Evolutionary conservation across 371 early-diverging fungal genomes (phyloP), one percentile per base, ranked within the genome.

Genomic region (Rhizomucor pusillus): DNA sequence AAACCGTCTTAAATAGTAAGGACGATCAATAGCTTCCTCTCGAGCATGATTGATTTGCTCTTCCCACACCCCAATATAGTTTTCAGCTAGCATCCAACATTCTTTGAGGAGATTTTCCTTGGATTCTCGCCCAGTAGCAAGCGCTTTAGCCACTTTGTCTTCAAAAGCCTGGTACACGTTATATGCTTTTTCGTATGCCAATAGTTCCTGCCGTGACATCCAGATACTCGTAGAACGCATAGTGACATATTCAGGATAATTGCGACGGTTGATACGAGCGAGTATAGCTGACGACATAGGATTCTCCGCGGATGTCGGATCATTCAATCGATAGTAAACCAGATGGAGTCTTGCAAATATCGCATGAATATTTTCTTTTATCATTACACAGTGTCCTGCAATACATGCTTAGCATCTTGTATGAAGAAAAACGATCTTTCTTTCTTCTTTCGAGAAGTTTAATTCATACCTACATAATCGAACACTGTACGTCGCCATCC

Each of bases 131-230:
- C 45, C 58, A 43, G 58, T 63, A 5, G 29, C 59, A 49, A 13
- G 64, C 47, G 52, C 50, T 41, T 62, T 46, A 29, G 66, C 63
- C 7, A 73, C 23, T 22, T 62, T 36, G 10, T 60, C 60, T 20
- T 73, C 67, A 39, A 80, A 65, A 12, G 65, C 54, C 13, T 50
- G 60, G 16, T 73, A 64, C 0, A 73, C 16, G 10, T 54, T 36
- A 7, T 80, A 54, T 0, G 86, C 84, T n/a, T 69, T 60, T 41
- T 83, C 84, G 50, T 81, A 89, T 35, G 65, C 71, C 14, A 85
- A 23, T 13, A 88, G 62, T 12, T 80, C 80, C 5, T 77, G 69
- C 9, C 81, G 63, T 14, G 74, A 68, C 7, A 43, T 51, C 68
- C 86, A 89, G 12, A 89, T 65, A 12, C 67, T 54, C 16, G 47